A percentile compares a stretch with the other conserved stretches of the same genome.
Conservation (phyloP, 2,329 filamentous ascomycete genomes). For the Sclerotinia subarctica region DNA sequence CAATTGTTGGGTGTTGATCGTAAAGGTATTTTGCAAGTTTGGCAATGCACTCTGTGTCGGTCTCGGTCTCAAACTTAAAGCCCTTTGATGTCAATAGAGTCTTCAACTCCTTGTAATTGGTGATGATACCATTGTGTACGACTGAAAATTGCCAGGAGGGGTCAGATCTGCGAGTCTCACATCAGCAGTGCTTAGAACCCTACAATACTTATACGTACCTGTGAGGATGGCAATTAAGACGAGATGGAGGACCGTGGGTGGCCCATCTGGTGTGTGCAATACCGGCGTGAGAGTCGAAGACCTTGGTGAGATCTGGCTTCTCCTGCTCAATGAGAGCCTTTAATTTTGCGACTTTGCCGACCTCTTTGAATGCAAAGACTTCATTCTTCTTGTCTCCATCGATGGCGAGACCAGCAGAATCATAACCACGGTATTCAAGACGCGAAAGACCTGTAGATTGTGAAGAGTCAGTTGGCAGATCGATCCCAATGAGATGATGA, state of each 20-base stretch:
- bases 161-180: slow-evolving; percentile 65
- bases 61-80: slow-evolving; percentile 98
- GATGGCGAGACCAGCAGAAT: slow-evolving; percentile 91
- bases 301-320: slow-evolving; percentile 81
- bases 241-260: slow-evolving; percentile 91
- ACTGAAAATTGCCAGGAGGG: slow-evolving; percentile 93
- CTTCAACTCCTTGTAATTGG: slow-evolving; percentile 99
- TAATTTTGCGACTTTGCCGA: slow-evolving; percentile 97
- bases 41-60: slow-evolving; percentile 98
- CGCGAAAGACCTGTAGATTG: slow-evolving; percentile 59
- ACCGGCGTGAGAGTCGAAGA: slow-evolving; percentile 96
- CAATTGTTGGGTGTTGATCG: slow-evolving; percentile 88
- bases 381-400: slow-evolving; percentile 99
- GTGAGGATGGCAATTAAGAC: slow-evolving; percentile 97
- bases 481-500: not conserved
- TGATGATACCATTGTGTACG: slow-evolving; percentile 99
- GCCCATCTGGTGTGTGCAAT: slow-evolving; percentile 99
- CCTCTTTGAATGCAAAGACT: slow-evolving; percentile 96
- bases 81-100: slow-evolving; percentile 89
- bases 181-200: slow-evolving; percentile 24
- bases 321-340: slow-evolving; percentile 85
- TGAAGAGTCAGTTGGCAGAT: slow-evolving; percentile 1
- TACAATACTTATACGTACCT: slow-evolving; percentile 56
- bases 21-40: slow-evolving; percentile 98
- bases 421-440: slow-evolving; percentile 98